Base-by-base conservation (phyloP, 2,329 filamentous ascomycete species). In the Claviceps africana region DNA sequence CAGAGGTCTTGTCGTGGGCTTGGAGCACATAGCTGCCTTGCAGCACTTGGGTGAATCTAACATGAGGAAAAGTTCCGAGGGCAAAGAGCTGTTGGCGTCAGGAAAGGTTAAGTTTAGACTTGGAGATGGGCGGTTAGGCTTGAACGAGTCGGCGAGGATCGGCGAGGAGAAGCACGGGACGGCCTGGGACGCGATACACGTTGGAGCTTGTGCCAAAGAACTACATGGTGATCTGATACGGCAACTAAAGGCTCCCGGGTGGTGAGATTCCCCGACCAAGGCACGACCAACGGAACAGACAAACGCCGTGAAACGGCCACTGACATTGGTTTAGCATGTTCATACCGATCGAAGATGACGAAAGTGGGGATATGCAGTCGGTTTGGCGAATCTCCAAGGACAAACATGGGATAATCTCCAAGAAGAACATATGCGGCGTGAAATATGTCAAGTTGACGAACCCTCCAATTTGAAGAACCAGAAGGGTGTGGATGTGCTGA, bases 151-250 rank as follows among this genome's bases (percentile, higher is more conserved):
- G 11, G 56, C 62, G 1, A 61, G 68, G 53, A 69, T 61, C 60
- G 78, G 70, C 2, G 66, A 67, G 45, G 74, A 72, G 6, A 73
- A 73, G 52, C 69, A 72, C 13, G 74, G 70, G 55, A 69, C 66
- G 31, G 76, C 81, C 0, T 98, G 91, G 75, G 88, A 97, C 74
- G 90, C 86, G 2, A 97, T 98, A 54, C 93, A 97, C 64, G 93
- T 97, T 2, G 93, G 93, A 0, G 93, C 93, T 0, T 86, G 88
- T 8, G 91, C 91, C 0, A 77, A 71, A 25, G 77, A 81, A 62
- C 69, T 95, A 51, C 90, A 95, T 64, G 64, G 77, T 19, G 77
- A 79, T 54, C 68, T 97, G 57, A 69, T 95, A 46, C 77, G 82
- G 31, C 93, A 97, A 71, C 70, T 98, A 58, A 81, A 81, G 56